Evolutionary conservation across 2,329 filamentous ascomycete species (phyloP).

Genomic region (Beauveria rudraprayagi): DNA sequence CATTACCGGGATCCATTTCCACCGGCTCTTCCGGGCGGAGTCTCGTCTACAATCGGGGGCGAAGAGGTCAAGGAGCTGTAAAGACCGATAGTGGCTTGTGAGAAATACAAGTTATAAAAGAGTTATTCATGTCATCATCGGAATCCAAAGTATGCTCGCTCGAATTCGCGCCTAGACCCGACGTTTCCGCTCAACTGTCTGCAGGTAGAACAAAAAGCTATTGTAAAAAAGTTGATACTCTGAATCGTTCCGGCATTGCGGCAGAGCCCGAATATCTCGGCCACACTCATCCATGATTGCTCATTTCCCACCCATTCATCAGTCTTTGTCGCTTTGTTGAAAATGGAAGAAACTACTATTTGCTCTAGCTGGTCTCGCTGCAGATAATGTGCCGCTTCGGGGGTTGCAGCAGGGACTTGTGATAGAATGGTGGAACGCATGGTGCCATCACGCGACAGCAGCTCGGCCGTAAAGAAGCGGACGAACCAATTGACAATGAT

Average conservation of each 20-base stretch:
- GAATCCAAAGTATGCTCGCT: background rate
- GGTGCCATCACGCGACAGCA: background rate
- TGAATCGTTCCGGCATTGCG: background rate
- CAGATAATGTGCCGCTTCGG: background rate
- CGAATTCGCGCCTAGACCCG: background rate
- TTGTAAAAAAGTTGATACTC: background rate
- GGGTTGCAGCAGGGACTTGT: background rate
- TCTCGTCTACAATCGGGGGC: background rate
- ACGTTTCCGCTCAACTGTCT: background rate
- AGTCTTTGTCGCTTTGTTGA: background rate
- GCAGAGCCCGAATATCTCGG: background rate
- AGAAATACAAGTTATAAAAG: background rate
- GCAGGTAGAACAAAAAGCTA: background rate
- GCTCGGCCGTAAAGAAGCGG: background rate
- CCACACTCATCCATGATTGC: background rate
- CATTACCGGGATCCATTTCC: constrained; percentile 2
- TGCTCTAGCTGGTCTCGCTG: background rate
- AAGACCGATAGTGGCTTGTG: background rate
- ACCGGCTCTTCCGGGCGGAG: background rate
- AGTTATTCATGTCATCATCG: background rate
- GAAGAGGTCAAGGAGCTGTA: background rate
- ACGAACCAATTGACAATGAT: background rate
- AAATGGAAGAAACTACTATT: background rate
- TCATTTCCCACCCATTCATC: background rate
- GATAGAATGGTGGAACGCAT: background rate